Percentiles rank a stretch among this genome's conserved stretches.
Evolutionary conservation across 1,284 basidiomycete species (phyloP).

Genomic region (Omphalotus olearius): DNA sequence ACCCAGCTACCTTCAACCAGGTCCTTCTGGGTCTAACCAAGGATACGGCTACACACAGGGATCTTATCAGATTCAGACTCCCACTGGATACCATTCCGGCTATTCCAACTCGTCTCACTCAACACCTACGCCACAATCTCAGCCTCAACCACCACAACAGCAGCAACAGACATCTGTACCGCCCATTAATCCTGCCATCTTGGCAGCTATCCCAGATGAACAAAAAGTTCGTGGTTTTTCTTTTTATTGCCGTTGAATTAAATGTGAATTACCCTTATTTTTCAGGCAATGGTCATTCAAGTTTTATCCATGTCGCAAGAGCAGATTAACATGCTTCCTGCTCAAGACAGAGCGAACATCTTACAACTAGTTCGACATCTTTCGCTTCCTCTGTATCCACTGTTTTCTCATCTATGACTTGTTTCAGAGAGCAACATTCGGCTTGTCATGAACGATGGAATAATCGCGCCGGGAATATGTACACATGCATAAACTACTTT

Average conservation of each 20-base stretch:
- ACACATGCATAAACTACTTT: no score
- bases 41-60: neutral
- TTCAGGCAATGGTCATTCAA: constrained; percentile 60
- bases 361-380: constrained; percentile 56
- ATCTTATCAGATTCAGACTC: neutral
- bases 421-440: no score
- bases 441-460: no score
- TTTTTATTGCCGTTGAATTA: neutral
- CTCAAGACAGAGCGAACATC: constrained; percentile 57
- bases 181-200: constrained; percentile 35
- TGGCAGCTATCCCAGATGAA: constrained; percentile 62
- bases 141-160: constrained; percentile 21
- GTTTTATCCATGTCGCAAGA: constrained; percentile 69
- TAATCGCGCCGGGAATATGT: no score
- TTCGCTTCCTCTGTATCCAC: no score
- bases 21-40: constrained; percentile 11
- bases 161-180: constrained; percentile 9
- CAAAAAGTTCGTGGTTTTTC: constrained; percentile 47
- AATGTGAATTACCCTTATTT: neutral
- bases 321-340: constrained; percentile 58
- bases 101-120: constrained; percentile 5
- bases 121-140: constrained; percentile 12
- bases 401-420: no score
- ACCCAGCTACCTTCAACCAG: constrained; percentile 14
- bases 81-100: constrained; percentile 1